Percentiles rank a stretch among this genome's conserved stretches.
Evolutionary conservation across 441 rosid genomes (phyloP).

Genomic region (Adansonia gregorii): DNA sequence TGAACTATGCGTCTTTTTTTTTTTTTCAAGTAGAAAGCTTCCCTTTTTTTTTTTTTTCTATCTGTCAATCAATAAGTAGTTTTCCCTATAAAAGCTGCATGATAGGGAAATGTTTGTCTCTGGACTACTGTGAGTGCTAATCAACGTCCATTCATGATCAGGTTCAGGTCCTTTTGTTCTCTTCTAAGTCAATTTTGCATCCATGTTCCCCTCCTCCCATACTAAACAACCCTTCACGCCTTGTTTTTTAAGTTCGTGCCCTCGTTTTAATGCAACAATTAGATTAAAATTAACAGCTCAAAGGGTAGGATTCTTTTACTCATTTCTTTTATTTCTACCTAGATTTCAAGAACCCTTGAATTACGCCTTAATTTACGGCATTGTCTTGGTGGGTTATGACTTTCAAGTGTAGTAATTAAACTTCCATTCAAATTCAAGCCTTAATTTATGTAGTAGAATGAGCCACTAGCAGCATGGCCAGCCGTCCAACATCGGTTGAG

Average conservation of each 20-base stretch:
- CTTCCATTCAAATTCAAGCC: not conserved
- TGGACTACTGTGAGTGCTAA: slow-evolving; percentile 20
- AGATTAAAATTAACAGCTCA: not conserved
- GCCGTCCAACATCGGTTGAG: not conserved
- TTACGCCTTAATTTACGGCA: slow-evolving; percentile 61
- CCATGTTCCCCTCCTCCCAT: slow-evolving; percentile 46
- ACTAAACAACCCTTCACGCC: slow-evolving; percentile 23
- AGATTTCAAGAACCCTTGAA: slow-evolving; percentile 47
- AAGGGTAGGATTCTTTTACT: not conserved
- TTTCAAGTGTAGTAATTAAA: slow-evolving; percentile 1
- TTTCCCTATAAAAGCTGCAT: not conserved
- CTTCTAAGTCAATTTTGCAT: slow-evolving; percentile 37
- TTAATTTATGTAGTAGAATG: not conserved
- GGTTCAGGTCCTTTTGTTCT: not conserved
- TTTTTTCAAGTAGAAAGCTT: too few relatives aligned
- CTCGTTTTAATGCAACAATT: too few relatives aligned
- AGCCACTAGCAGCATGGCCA: not conserved
- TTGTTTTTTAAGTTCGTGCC: slow-evolving; percentile 26
- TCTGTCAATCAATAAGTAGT: not conserved
- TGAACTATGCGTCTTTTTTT: not conserved
- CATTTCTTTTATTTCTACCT: not conserved
- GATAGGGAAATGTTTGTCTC: slow-evolving; percentile 19
- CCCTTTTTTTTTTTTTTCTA: not conserved
- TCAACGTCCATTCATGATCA: not conserved
- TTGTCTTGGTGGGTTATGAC: slow-evolving; percentile 32